Percentiles rank a stretch among this genome's conserved stretches.
These are phyloP conservation scores for Monilinia laxa DNA, from an alignment of 2,329 filamentous ascomycete genomes.

Conservation along the genomic window DNA sequence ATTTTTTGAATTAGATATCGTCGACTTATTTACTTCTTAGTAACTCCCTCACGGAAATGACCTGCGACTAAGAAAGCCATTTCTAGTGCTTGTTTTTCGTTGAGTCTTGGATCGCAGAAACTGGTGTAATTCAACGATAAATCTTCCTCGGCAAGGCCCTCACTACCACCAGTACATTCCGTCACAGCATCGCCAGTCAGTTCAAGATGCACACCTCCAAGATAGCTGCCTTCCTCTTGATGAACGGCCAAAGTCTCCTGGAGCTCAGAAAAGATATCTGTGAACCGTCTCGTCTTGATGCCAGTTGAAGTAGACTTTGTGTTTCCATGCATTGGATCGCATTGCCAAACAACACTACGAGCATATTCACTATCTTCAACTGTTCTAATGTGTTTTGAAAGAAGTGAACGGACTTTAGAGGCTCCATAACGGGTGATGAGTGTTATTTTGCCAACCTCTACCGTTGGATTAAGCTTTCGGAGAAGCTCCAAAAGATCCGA, in stretches of 20 bases:
- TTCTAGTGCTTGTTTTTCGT: conserved; percentile 97
- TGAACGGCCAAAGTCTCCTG: conserved; percentile 82
- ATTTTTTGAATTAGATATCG: background rate
- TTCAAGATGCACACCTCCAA: conserved; percentile 93
- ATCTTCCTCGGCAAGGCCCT: conserved; percentile 83
- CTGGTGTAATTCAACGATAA: conserved; percentile 89
- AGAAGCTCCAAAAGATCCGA: conserved; percentile 77
- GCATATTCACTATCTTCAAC: conserved; percentile 75
- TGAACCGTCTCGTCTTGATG: conserved; percentile 90
- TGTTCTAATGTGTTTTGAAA: conserved; percentile 83
- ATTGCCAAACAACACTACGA: conserved; percentile 84
- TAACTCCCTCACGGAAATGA: conserved; percentile 45
- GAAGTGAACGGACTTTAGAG: conserved; percentile 67
- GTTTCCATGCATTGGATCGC: conserved; percentile 97
- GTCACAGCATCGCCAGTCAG: conserved; percentile 95
- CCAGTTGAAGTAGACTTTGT: conserved; percentile 67
- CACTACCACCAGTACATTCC: conserved; percentile 89
- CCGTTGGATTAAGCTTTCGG: conserved; percentile 77
- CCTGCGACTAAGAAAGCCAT: conserved; percentile 90
- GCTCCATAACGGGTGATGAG: conserved; percentile 95
- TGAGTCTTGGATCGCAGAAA: conserved; percentile 91
- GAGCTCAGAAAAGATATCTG: conserved; percentile 85
- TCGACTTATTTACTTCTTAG: conserved; percentile 5
- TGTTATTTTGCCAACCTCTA: conserved; percentile 89
- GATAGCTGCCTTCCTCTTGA: conserved; percentile 75